Conservation (phyloP, 441 rosid genomes). For the Populus hybrid region DNA sequence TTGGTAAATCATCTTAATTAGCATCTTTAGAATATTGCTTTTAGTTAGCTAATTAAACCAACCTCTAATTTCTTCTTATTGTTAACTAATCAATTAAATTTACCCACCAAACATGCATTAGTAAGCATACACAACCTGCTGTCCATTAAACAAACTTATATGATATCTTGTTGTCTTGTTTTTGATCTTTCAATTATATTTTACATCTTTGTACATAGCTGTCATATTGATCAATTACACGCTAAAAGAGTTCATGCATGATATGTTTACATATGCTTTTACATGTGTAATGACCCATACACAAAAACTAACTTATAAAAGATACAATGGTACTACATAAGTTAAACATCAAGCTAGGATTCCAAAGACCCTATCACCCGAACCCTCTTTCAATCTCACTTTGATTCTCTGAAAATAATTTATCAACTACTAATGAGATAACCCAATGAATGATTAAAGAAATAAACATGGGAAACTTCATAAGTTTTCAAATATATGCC, state of each 20-base stretch:
- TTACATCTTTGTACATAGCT: too few relatives aligned
- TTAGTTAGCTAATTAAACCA: neutral
- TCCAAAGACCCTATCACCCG: neutral
- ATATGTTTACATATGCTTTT: neutral
- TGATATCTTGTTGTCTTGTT: too few relatives aligned
- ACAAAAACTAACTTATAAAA: neutral
- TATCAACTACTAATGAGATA: neutral
- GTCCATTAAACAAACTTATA: neutral
- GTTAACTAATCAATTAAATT: neutral
- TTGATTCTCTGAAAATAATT: neutral
- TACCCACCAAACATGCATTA: neutral
- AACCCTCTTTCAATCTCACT: neutral
- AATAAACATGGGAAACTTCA: neutral
- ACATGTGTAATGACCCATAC: too few relatives aligned
- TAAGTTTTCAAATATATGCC: neutral
- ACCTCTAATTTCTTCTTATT: neutral
- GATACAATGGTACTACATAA: neutral
- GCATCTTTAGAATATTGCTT: neutral
- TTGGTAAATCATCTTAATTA: neutral
- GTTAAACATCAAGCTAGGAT: neutral
- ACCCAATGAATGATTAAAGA: neutral
- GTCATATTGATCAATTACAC: too few relatives aligned
- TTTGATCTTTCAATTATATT: too few relatives aligned
- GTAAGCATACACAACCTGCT: neutral
- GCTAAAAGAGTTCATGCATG: too few relatives aligned